phyloP scores from a whole-genome alignment of 1,139 yeast species.

The Pichia sp. region DNA sequence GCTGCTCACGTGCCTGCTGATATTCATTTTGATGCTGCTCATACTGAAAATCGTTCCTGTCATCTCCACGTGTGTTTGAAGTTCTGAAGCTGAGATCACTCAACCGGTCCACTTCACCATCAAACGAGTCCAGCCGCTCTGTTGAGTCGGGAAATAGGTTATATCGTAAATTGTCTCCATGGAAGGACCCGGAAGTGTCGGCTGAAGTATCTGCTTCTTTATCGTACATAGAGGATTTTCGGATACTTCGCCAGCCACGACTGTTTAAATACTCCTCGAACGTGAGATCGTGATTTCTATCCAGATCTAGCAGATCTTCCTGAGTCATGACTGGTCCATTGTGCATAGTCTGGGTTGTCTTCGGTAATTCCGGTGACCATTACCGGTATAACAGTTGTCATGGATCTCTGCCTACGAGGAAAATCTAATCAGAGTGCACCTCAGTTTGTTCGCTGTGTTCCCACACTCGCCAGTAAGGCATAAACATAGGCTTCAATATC shows the following conservation, averaged over 20 bases:
- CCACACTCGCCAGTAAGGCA: no score
- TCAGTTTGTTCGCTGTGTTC: no score
- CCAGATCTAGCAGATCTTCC: background rate
- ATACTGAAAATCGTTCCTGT: background rate
- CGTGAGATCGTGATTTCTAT: conserved; percentile 3
- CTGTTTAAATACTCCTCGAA: conserved; percentile 9
- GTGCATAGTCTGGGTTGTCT: background rate
- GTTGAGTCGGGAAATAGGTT: conserved; percentile 7
- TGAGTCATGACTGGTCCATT: background rate
- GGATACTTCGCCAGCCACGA: conserved; percentile 10
- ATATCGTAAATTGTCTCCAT: conserved; percentile 3
- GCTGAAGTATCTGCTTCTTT: background rate
- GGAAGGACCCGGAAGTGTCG: conserved; percentile 6
- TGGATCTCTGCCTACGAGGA: no score
- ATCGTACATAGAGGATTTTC: background rate
- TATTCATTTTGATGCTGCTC: background rate
- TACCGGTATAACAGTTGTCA: no score
- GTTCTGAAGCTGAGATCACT: conserved; percentile 6
- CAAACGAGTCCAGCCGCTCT: conserved; percentile 5
- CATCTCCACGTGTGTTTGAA: background rate
- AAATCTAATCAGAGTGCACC: no score
- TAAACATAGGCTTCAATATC: no score
- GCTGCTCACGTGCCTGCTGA: no score
- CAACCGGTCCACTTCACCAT: conserved; percentile 6
- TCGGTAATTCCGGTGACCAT: no score